Evolutionary conservation across 179 eudicot species (phyloP).

Genomic region (Drosera spatulata): DNA sequence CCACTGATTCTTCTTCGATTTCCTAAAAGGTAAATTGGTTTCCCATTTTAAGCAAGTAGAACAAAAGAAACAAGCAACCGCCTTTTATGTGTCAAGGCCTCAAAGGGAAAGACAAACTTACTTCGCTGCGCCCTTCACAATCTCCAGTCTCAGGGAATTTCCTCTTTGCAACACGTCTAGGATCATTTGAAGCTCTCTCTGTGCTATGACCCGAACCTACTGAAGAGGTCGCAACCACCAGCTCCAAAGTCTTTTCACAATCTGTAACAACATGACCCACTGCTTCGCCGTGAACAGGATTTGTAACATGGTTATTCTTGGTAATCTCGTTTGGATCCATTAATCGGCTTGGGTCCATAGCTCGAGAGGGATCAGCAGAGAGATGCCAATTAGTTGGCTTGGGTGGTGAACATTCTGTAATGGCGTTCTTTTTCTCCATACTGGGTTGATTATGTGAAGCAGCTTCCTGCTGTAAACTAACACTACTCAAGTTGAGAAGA

Average conservation of each 20-base stretch:
- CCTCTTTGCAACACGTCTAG: conserved; percentile 44
- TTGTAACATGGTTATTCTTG: conserved; percentile 16
- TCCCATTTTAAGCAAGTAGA: not conserved
- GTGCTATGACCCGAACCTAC: conserved; percentile 78
- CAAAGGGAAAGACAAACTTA: conserved; percentile 21
- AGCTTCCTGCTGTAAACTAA: conserved; percentile 21
- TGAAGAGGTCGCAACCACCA: conserved; percentile 65
- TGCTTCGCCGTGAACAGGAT: conserved; percentile 18
- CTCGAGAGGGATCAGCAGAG: conserved; percentile 19
- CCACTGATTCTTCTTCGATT: conserved; percentile 72
- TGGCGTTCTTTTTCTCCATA: conserved; percentile 13
- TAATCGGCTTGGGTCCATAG: conserved; percentile 2
- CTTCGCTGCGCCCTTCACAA: conserved; percentile 74
- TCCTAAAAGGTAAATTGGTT: conserved; percentile 40
- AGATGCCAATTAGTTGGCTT: conserved; percentile 20
- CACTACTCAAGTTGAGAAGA: conserved; percentile 14
- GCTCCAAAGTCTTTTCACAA: conserved; percentile 43
- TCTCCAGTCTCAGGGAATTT: conserved; percentile 58
- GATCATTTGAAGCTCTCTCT: conserved; percentile 61
- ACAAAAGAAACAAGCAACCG: not conserved
- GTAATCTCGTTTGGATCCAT: conserved; percentile 13
- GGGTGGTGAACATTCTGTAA: conserved; percentile 11
- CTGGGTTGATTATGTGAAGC: conserved; percentile 17
- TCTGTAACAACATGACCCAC: conserved; percentile 15
- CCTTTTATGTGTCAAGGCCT: not conserved